Percentiles rank a stretch among this genome's conserved stretches.
Evolutionary conservation across 2,329 filamentous ascomycete species (phyloP).

Genomic region (Monilinia vaccinii-corymbosi): DNA sequence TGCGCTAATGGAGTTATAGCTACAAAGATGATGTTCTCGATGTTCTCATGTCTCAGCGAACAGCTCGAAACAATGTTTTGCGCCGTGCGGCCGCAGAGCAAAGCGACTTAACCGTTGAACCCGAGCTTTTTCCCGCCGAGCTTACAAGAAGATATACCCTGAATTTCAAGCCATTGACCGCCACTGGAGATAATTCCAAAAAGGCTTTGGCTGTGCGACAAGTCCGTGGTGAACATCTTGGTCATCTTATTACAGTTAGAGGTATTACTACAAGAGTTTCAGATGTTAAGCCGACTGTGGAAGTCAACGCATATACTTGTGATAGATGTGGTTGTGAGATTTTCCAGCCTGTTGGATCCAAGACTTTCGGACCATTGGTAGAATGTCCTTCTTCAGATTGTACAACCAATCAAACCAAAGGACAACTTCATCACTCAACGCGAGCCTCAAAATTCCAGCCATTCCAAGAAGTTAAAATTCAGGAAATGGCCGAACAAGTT

Average conservation of each 20-base stretch:
- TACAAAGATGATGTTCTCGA: slow-evolving; percentile 98
- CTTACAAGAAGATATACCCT: slow-evolving; percentile 90
- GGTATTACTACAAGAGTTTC: slow-evolving; percentile 93
- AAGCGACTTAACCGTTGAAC: slow-evolving; percentile 49
- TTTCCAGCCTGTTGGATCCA: slow-evolving; percentile 89
- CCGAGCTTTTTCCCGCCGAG: slow-evolving; percentile 81
- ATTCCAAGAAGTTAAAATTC: slow-evolving; percentile 97
- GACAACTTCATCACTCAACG: slow-evolving; percentile 89
- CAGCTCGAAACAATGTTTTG: slow-evolving; percentile 74
- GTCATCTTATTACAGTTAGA: slow-evolving; percentile 84
- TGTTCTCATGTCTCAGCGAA: slow-evolving; percentile 88
- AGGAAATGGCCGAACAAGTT: slow-evolving; percentile 98
- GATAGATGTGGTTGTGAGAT: slow-evolving; percentile 95
- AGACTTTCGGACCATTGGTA: slow-evolving; percentile 79
- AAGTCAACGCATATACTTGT: slow-evolving; percentile 96
- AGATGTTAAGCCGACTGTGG: slow-evolving; percentile 95
- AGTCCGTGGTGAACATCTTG: slow-evolving; percentile 86
- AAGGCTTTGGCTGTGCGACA: slow-evolving; percentile 82
- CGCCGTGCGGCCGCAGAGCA: slow-evolving; percentile 55
- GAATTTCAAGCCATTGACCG: slow-evolving; percentile 85
- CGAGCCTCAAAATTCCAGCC: slow-evolving; percentile 93
- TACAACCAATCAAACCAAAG: slow-evolving; percentile 81
- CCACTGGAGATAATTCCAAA: slow-evolving; percentile 49
- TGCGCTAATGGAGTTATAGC: slow-evolving; percentile 33
- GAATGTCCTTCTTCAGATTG: slow-evolving; percentile 89